Percentiles rank a stretch among this genome's conserved stretches.
Conservation (phyloP, 176 grass and related monocot species). For the Juncus inflexus region DNA sequence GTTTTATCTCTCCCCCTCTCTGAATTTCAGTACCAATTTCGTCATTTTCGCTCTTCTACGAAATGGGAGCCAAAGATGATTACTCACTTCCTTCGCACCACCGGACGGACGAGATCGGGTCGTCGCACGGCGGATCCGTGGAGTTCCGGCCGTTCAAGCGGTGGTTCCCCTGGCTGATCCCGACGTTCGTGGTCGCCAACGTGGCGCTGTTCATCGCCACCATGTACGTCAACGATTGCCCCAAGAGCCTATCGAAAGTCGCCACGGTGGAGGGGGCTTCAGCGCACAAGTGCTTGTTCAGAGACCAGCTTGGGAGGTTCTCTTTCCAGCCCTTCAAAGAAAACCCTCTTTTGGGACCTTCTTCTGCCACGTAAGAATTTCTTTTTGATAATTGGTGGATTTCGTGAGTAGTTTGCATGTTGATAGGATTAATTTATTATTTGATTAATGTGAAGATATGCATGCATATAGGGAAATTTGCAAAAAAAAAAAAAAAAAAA, state of each 20-base stretch:
- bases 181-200: slow-evolving; percentile 52
- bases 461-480: too few species aligned
- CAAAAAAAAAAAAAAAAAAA: too few species aligned
- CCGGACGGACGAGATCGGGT: background rate
- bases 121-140: slow-evolving; percentile 8
- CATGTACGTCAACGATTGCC: slow-evolving; percentile 95
- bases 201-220: slow-evolving; percentile 59
- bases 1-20: background rate
- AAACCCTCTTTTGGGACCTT: slow-evolving; percentile 86
- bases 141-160: slow-evolving; percentile 50
- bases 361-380: slow-evolving; percentile 55
- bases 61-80: slow-evolving; percentile 17
- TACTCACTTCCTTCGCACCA: slow-evolving; percentile 8
- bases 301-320: slow-evolving; percentile 61
- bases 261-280: slow-evolving; percentile 37
- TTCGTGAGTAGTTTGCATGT: background rate
- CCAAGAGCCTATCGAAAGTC: slow-evolving; percentile 30
- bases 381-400: background rate
- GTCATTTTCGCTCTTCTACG: background rate
- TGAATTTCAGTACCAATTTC: slow-evolving; percentile 4
- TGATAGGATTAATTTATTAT: too few species aligned
- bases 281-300: slow-evolving; percentile 32
- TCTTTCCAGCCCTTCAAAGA: slow-evolving; percentile 86
- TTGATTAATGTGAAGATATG: too few species aligned
- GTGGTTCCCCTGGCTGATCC: slow-evolving; percentile 84